Evolutionary conservation across 1,139 yeast genomes (phyloP).

Genomic region (Kodamaea arcana): DNA sequence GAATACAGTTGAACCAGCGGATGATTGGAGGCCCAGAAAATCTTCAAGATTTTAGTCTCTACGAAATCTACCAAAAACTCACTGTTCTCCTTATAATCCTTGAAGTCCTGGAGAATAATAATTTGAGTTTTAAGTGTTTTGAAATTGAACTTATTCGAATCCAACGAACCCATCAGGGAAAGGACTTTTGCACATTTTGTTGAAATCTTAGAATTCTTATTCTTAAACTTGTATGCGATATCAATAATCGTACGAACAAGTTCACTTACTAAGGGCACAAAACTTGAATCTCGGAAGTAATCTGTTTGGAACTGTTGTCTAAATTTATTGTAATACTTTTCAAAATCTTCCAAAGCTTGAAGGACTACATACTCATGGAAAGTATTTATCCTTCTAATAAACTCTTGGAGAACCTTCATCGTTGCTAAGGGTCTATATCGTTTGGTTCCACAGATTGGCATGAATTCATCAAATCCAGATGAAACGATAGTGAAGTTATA

Average conservation of each 20-base stretch:
- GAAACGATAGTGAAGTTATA: slow-evolving; percentile 51
- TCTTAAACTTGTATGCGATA: slow-evolving; percentile 56
- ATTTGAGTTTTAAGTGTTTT: slow-evolving; percentile 41
- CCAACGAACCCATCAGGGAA: slow-evolving; percentile 76
- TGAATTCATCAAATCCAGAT: slow-evolving; percentile 14
- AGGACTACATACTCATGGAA: slow-evolving; percentile 74
- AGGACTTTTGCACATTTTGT: slow-evolving; percentile 63
- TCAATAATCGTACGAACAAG: slow-evolving; percentile 57
- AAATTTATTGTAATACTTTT: slow-evolving; percentile 44
- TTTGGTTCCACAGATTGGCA: slow-evolving; percentile 17
- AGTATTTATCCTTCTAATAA: slow-evolving; percentile 54
- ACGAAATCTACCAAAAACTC: slow-evolving; percentile 64
- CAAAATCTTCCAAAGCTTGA: slow-evolving; percentile 71
- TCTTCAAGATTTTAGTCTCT: slow-evolving; percentile 66
- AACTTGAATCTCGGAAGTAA: slow-evolving; percentile 26
- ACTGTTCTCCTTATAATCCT: slow-evolving; percentile 58
- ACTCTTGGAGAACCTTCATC: slow-evolving; percentile 37
- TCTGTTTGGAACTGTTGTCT: slow-evolving; percentile 47
- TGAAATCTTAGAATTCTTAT: slow-evolving; percentile 47
- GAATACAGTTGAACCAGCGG: slow-evolving; percentile 81
- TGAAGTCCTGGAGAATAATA: slow-evolving; percentile 57
- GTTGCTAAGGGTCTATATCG: slow-evolving; percentile 25
- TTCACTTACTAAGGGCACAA: slow-evolving; percentile 34
- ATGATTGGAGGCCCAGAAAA: slow-evolving; percentile 86
- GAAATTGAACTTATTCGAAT: slow-evolving; percentile 56